phyloP scores from a whole-genome alignment of 768 basidiomycete species.

The Naganishia onofrii region DNA sequence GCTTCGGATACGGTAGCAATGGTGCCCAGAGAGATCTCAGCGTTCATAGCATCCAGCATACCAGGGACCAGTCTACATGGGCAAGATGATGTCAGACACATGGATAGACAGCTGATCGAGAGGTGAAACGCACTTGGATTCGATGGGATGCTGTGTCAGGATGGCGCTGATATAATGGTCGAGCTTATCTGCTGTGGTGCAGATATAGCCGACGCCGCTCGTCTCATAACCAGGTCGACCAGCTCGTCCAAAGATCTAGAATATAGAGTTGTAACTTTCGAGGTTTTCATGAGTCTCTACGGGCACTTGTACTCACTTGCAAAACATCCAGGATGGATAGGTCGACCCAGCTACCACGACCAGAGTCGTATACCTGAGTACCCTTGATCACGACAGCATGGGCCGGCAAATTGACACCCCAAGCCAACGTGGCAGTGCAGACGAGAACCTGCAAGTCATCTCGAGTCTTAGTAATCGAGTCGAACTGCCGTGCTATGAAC shows the following conservation, averaged over 20 bases:
- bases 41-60: slow-evolving; percentile 86
- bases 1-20: slow-evolving; percentile 82
- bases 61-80: slow-evolving; percentile 67
- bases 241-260: slow-evolving; percentile 89
- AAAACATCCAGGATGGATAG: slow-evolving; percentile 91
- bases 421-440: slow-evolving; percentile 96
- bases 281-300: background rate
- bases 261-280: background rate
- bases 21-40: slow-evolving; percentile 90
- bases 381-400: slow-evolving; percentile 98
- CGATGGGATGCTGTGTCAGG: slow-evolving; percentile 90
- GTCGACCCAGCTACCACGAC: slow-evolving; percentile 84
- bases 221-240: slow-evolving; percentile 66
- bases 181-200: slow-evolving; percentile 89
- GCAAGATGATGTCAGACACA: background rate
- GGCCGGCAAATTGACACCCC: slow-evolving; percentile 98
- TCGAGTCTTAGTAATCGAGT: background rate
- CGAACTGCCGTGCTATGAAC: slow-evolving; percentile 1
- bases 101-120: background rate
- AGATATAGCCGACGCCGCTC: slow-evolving; percentile 95
- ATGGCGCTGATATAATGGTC: slow-evolving; percentile 84
- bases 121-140: slow-evolving; percentile 70
- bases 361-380: slow-evolving; percentile 90
- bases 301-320: slow-evolving; percentile 50
- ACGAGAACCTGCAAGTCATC: slow-evolving; percentile 74